Evolutionary conservation across 2,329 filamentous ascomycete genomes (phyloP), one percentile per base, ranked within the genome.

Genomic region (Fusarium oligoseptatum): DNA sequence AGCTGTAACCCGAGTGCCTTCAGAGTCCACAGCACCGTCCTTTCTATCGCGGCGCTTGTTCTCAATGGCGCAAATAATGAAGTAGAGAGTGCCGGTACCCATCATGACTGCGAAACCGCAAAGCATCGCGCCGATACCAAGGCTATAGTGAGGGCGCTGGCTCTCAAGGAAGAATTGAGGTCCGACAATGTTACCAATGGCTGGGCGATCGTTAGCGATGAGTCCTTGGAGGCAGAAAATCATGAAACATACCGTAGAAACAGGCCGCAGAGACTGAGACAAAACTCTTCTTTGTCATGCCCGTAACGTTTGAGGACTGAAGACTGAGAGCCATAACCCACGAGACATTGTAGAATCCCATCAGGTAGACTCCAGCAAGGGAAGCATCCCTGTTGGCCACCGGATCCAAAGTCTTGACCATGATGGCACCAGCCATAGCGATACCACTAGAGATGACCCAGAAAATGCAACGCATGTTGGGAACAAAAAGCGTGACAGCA

Each of bases 261-360:
- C 78, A 62, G 3, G 79, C 79, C 4, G 79, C 60, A 3, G 78
- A 77, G 5, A 77, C 64, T 1, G 70, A 72, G 68, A 78, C 72
- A 22, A 80, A 80, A 11, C 72, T 76, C 72, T 79, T 80, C 60
- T 80, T 80, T 2, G 78, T 80, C 4, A 73, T 71, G 3, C 79
- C 78, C 1, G 76, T 72, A 6, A 70, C 76, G 32, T 80, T 80
- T 2, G 78, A 78, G 2, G 79, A 80, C 36, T 68, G 73, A 6
- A 81, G 67, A 24, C 79, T 80, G 6, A 81, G 64, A 60, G 79
- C 77, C 8, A 77, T 72, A 4, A 80, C 75, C 72, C 72, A 81
- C 1, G 78, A 68, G 1, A 76, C 74, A 58, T 80, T 80, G 39
- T 80, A 80, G 37, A 80, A 80, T 2, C 79, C 79, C 78, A 80